A percentile compares a stretch with the other conserved stretches of the same genome.
Conservation (phyloP, 768 basidiomycete genomes). For the Rhodotorula toruloides region DNA sequence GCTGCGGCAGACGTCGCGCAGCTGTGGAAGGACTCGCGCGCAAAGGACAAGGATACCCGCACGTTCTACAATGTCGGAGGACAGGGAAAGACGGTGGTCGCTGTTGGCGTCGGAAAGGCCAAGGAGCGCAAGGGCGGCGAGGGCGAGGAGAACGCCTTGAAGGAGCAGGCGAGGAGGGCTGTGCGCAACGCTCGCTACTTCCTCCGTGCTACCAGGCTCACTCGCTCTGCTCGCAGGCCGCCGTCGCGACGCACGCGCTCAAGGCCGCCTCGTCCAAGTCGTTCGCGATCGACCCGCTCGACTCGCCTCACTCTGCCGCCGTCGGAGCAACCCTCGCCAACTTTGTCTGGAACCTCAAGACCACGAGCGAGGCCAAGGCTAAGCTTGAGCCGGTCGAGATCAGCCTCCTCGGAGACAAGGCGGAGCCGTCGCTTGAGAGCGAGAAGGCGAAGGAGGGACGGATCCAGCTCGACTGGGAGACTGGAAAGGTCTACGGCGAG, state of each 20-base stretch:
- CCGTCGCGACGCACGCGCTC: conserved; percentile 65
- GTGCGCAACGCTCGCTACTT: background rate
- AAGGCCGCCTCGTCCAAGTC: conserved; percentile 57
- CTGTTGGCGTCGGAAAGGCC: conserved; percentile 18
- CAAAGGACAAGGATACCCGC: conserved; percentile 42
- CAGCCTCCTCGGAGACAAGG: conserved; percentile 14
- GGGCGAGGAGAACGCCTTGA: conserved; percentile 27
- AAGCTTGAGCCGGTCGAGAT: conserved; percentile 71
- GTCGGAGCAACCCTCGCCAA: conserved; percentile 68
- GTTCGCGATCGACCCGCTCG: conserved; percentile 58
- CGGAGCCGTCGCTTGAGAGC: conserved; percentile 23
- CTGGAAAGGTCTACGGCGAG: conserved; percentile 65
- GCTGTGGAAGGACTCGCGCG: conserved; percentile 36
- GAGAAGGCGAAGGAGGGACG: conserved; percentile 57
- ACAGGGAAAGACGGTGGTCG: conserved; percentile 32
- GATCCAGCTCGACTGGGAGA: conserved; percentile 56
- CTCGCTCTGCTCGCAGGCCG: conserved; percentile 63
- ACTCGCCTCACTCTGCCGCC: conserved; percentile 50
- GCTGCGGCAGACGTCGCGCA: conserved; percentile 3
- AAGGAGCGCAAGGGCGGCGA: conserved; percentile 21
- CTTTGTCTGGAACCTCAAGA: conserved; percentile 36
- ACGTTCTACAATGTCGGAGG: conserved; percentile 47
- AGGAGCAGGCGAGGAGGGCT: conserved; percentile 20
- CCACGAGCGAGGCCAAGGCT: conserved; percentile 48
- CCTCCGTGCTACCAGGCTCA: background rate